Evolutionary conservation across 2,329 filamentous ascomycete genomes (phyloP), one percentile per base, ranked within the genome.

Genomic region (Fusarium nanum): DNA sequence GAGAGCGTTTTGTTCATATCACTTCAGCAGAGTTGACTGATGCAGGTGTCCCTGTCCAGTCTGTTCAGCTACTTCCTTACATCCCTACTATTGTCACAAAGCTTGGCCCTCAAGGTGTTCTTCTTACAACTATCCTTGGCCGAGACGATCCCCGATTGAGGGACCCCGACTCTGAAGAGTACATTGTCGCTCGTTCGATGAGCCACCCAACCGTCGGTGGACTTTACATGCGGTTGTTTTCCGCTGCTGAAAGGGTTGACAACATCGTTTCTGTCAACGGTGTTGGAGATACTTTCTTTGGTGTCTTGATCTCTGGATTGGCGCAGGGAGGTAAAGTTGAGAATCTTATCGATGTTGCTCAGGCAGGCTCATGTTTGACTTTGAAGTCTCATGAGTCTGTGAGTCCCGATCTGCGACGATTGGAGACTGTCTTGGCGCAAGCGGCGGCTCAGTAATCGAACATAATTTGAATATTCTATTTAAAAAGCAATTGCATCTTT

Each of bases 191-290:
- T 4, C 85, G 93, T 23, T 87, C 86, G 34, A 77, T 81, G 2
- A 83, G 84, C 4, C 84, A 87, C 30, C 82, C 82, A 2, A 79
- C 83, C 10, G 83, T 91, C 0, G 89, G 94, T 0, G 95, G 94
- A 0, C 85, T 98, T 5, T 98, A 98, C 76, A 94, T 98, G 90
- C 79, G 87, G 34, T 71, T 88, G 22, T 92, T 93, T 77, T 88
- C 92, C 0, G 84, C 92, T 0, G 87, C 87, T 1, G 89, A 92
- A 76, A 81, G 83, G 18, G 85, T 97, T 0, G 81, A 86, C 22
- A 89, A 96, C 27, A 85, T 97, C 2, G 89, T 95, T 3, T 97
- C 93, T 48, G 95, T 98, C 12, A 98, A 98, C 78, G 96, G 95
- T 1, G 94, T 93, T 4, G 96, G 96, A 0, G 96, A 99, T 80